phyloP scores from a whole-genome alignment of 345 rosid species.

The Excoecaria agallocha region DNA sequence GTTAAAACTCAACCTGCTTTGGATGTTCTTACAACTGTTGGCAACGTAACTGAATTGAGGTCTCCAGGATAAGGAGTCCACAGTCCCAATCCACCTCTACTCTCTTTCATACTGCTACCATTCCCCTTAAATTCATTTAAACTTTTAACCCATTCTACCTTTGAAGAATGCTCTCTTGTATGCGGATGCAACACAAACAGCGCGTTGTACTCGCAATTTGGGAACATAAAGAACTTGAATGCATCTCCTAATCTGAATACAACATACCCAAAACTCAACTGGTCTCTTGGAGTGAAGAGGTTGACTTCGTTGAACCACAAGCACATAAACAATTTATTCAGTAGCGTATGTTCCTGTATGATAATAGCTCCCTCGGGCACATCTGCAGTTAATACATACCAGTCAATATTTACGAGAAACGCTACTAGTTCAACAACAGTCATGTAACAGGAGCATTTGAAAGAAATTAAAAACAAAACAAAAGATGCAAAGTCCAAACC shows the following conservation, averaged over 20 bases:
- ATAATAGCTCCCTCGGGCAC: slow-evolving; percentile 99
- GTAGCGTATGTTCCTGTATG: slow-evolving; percentile 73
- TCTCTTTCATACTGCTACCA: slow-evolving; percentile 80
- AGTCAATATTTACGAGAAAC: background rate
- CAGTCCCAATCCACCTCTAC: slow-evolving; percentile 83
- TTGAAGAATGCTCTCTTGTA: slow-evolving; percentile 92
- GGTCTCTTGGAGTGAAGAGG: slow-evolving; percentile 97
- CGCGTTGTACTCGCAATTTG: slow-evolving; percentile 90
- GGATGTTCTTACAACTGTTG: slow-evolving; percentile 68
- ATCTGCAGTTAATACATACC: slow-evolving; percentile 50
- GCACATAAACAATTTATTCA: slow-evolving; percentile 84
- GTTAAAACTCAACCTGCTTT: slow-evolving; percentile 66
- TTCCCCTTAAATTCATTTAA: slow-evolving; percentile 65
- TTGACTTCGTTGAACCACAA: slow-evolving; percentile 97
- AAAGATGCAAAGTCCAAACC: no score
- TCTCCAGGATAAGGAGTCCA: slow-evolving; percentile 93
- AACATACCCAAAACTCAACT: slow-evolving; percentile 87
- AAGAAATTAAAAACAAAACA: no score
- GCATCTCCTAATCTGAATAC: slow-evolving; percentile 63
- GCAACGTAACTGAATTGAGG: slow-evolving; percentile 66
- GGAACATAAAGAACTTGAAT: slow-evolving; percentile 84
- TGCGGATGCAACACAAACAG: slow-evolving; percentile 82
- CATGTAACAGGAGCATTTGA: no score
- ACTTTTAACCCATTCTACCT: slow-evolving; percentile 91
- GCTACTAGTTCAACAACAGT: background rate